Base-by-base conservation (phyloP, 179 eudicot genomes). In the Vitellaria paradoxa region DNA sequence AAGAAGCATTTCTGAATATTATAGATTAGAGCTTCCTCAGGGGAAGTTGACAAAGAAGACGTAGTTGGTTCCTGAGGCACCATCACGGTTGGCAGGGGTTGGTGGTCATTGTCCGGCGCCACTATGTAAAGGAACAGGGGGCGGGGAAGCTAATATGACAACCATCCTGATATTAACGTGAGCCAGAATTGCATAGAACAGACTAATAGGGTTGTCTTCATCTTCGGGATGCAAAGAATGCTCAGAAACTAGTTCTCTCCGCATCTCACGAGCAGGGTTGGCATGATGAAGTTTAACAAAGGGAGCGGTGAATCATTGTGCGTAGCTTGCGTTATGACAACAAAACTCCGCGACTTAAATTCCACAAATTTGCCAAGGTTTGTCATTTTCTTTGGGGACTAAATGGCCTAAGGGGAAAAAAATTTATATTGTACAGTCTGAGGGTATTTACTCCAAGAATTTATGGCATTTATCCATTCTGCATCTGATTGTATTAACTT, bases 311-410 rank as follows among this genome's bases (percentile, higher is more conserved):
- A 96, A 68, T 85, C 96, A 75, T 88, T n/a, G n/a, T 88, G 47
- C 96, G 89, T 78, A 84, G 91, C 87, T 82, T 92, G 87, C 91
- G 97, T n/a, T 46, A 70, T 96, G 88, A 92, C 99, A 14, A 72
- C 93, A 77, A 96, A 92, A 86, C 93, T 96, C 60, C 97, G 99
- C 13, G 99, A 96, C 85, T 90, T n/a, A n/a, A n/a, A n/a, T n/a
- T 96, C 81, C 93, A 91, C 82, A 94, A 88, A 85, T 92, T 80
- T 86, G 99, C 98, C 5, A 96, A 96, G 99, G 98, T 96, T 11
- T 72, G 80, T 79, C 3, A 24, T 42, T 9, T 75, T 75, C 66
- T 21, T 63, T 50, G 37, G 37, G 15, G 70, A 61, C 12, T 24
- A 24, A 3, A 23, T 7, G 65, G 57, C n/a, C 23, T 59, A 57